Base-by-base conservation (phyloP, 2,329 filamentous ascomycete genomes). In the Sclerotinia subarctica region DNA sequence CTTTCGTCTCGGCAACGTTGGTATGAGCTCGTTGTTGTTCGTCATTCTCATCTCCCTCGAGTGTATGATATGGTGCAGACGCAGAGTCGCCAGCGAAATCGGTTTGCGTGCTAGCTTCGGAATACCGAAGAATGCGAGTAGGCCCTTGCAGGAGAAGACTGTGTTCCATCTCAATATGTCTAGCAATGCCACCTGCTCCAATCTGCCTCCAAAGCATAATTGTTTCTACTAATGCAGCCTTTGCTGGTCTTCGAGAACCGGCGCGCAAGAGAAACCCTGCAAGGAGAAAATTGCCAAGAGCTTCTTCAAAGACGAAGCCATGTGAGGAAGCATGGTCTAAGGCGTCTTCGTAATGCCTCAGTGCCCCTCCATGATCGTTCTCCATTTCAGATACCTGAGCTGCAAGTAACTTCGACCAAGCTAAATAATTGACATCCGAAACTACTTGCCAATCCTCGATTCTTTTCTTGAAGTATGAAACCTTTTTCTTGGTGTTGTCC, bases 321-420 rank as follows among this genome's bases (percentile, higher is more conserved):
- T 92, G 84, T 67, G 90, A 83, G 26, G 90, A 83, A 17, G 89
- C 86, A 74, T 93, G 90, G 73, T 94, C 90, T 68, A 93, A 79
- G 8, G 88, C 87, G 70, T 86, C 82, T 76, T 94, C 91, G 74
- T 92, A 94, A 56, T 84, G 80, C 32, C 80, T 80, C 46, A 93
- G 82, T 10, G 89, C 87, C 2, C 78, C 75, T 3, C 85, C 87
- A 69, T 87, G 83, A 46, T 89, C 79, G 10, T 79, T 79, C 6
- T 81, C 80, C 67, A 91, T 80, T 72, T 94, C 91, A 3, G 85
- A 83, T 24, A 91, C 80, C 72, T 92, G 88, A 1, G 90, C 91
- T 66, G 87, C 84, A 0, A 94, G 81, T 19, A 92, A 80, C 68
- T 84, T 85, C 5, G 89, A 86, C 88, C 89, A 93, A 1, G 85